phyloP scores from a whole-genome alignment of 495 filamentous ascomycete genomes.

The Xylaria longipes region DNA sequence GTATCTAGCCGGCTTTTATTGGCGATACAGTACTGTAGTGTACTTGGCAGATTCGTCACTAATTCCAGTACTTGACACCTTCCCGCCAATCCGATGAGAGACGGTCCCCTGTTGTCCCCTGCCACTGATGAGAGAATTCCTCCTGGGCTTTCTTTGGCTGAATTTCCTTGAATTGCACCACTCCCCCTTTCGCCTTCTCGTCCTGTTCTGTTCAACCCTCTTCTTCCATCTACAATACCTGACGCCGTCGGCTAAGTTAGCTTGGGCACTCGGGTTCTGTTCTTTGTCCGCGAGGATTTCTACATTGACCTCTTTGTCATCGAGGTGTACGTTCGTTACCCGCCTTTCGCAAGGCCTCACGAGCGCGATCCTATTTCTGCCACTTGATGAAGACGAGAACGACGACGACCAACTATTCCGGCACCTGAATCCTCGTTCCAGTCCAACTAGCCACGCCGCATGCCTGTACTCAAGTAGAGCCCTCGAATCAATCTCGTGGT shows the following conservation, averaged over 20 bases:
- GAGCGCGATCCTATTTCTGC: background rate
- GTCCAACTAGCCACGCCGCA: background rate
- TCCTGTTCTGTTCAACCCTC: slow-evolving; percentile 20
- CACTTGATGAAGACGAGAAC: slow-evolving; percentile 6
- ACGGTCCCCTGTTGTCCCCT: slow-evolving; percentile 22
- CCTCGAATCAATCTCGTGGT: background rate
- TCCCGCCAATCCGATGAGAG: slow-evolving; percentile 24
- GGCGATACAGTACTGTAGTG: background rate
- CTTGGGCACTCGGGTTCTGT: slow-evolving; percentile 18
- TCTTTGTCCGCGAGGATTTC: slow-evolving; percentile 21
- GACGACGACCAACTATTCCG: slow-evolving; percentile 15
- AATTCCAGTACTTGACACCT: background rate
- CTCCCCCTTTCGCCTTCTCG: slow-evolving; percentile 24
- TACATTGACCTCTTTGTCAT: slow-evolving; percentile 16
- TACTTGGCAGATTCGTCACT: background rate
- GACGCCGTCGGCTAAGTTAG: slow-evolving; percentile 22
- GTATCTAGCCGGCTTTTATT: background rate
- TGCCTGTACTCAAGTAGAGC: background rate
- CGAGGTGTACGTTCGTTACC: slow-evolving; percentile 29
- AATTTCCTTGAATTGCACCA: slow-evolving; percentile 22
- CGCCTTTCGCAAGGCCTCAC: slow-evolving; percentile 7
- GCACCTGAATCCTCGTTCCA: slow-evolving; percentile 5
- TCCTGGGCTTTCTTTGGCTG: slow-evolving; percentile 23
- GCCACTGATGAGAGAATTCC: slow-evolving; percentile 24
- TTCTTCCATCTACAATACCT: slow-evolving; percentile 22